Percentiles rank a stretch among this genome's conserved stretches.
These are phyloP conservation scores for Triangularia setosa DNA, from an alignment of 2,329 filamentous ascomycete species.

Conservation along the genomic window DNA sequence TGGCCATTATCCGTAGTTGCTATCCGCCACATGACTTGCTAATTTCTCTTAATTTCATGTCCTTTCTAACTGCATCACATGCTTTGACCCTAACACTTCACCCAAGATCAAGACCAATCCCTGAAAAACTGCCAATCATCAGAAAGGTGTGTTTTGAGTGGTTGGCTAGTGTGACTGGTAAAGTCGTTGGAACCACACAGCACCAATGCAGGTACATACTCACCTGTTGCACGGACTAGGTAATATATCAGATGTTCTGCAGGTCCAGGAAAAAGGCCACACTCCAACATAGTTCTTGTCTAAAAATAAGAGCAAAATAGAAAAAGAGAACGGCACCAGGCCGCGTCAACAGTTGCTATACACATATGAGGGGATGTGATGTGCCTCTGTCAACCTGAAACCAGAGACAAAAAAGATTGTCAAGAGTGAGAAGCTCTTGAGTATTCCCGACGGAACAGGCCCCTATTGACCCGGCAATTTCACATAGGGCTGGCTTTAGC, in stretches of 20 bases:
- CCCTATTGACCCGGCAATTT: constrained; percentile 20
- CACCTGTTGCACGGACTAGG: background rate
- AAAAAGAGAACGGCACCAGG: constrained; percentile 8
- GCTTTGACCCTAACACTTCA: background rate
- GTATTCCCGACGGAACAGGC: constrained; percentile 22
- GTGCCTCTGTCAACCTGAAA: constrained; percentile 20
- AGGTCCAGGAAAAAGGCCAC: background rate
- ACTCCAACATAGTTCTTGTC: background rate
- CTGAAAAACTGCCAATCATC: background rate
- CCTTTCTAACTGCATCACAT: background rate
- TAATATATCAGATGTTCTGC: background rate
- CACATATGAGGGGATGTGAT: background rate
- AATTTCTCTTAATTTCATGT: background rate
- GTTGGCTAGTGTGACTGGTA: background rate
- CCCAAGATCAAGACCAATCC: background rate
- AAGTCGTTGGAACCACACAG: background rate
- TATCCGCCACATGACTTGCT: background rate
- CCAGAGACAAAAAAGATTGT: background rate
- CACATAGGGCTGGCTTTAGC: constrained; percentile 25
- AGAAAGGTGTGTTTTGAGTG: background rate
- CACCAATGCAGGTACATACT: background rate
- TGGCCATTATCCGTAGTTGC: background rate
- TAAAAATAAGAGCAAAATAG: constrained; percentile 17
- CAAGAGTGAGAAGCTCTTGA: background rate
- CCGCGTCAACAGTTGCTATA: background rate